Conservation (phyloP, 2,329 filamentous ascomycete genomes). For the Madurella mycetomatis region DNA sequence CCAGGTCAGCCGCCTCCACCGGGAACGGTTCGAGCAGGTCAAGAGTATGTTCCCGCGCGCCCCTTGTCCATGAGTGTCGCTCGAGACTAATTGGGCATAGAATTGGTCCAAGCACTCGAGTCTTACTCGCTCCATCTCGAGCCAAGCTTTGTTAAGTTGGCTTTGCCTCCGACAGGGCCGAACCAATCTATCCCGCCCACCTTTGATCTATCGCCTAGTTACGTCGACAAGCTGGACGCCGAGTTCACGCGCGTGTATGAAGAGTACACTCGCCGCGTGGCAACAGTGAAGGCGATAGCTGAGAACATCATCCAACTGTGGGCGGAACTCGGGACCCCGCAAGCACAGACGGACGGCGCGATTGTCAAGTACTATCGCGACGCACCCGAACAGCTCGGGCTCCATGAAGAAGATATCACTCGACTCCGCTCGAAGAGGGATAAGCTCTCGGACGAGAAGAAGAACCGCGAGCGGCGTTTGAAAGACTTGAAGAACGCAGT, state of each 20-base stretch:
- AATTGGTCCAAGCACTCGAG: conserved; percentile 87
- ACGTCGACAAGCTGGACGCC: conserved; percentile 78
- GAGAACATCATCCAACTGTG: conserved; percentile 91
- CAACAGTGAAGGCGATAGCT: conserved; percentile 66
- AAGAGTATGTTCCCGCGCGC: conserved; percentile 60
- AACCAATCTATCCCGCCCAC: conserved; percentile 72
- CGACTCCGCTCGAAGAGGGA: conserved; percentile 71
- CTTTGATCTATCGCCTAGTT: conserved; percentile 89
- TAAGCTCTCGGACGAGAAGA: conserved; percentile 84
- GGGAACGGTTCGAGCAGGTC: conserved; percentile 90
- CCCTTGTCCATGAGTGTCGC: background rate
- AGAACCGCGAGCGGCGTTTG: conserved; percentile 36
- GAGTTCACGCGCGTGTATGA: conserved; percentile 96
- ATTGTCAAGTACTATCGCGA: conserved; percentile 90
- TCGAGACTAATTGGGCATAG: conserved; percentile 39
- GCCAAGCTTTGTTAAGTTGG: conserved; percentile 76
- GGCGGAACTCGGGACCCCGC: conserved; percentile 91
- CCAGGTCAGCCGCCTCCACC: conserved; percentile 75
- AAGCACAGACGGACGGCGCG: conserved; percentile 80
- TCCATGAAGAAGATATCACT: conserved; percentile 80
- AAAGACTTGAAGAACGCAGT: conserved; percentile 72
- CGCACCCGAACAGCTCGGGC: conserved; percentile 85
- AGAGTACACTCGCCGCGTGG: conserved; percentile 83
- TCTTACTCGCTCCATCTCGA: conserved; percentile 97
- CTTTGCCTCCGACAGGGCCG: conserved; percentile 75